These are phyloP conservation scores for Podospora pseudocomata DNA, from an alignment of 495 filamentous ascomycete genomes.

Conservation along the genomic window DNA sequence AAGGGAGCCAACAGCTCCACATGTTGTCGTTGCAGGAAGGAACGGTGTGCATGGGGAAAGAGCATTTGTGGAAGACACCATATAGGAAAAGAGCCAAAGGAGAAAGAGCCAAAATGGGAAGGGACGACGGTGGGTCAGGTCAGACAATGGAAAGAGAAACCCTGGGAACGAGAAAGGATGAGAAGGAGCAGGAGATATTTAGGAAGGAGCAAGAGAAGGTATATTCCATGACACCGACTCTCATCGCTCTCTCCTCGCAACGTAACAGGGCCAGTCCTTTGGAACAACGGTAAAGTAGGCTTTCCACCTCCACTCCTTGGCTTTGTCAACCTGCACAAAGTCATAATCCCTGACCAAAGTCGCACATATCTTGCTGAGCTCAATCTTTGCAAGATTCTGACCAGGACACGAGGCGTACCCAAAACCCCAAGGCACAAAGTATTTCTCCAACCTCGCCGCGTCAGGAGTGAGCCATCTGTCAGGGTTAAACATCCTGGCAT, in stretches of 20 bases:
- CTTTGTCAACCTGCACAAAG: constrained; percentile 40
- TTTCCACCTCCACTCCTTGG: constrained; percentile 42
- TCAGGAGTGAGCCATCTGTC: constrained; percentile 40
- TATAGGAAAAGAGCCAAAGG: too few species aligned
- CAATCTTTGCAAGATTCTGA: constrained; percentile 43
- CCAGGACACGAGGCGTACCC: constrained; percentile 47
- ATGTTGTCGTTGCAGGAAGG: too few species aligned
- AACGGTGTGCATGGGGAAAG: too few species aligned
- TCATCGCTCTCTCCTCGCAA: constrained; percentile 9
- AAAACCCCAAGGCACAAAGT: constrained; percentile 39
- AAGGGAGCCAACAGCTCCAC: too few species aligned
- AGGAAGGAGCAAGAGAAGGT: too few species aligned
- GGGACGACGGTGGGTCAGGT: too few species aligned
- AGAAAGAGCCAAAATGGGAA: too few species aligned
- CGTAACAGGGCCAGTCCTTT: constrained; percentile 39
- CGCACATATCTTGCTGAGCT: constrained; percentile 45
- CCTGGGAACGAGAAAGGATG: too few species aligned
- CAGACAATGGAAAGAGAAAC: too few species aligned
- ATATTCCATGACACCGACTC: too few species aligned
- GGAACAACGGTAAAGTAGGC: constrained; percentile 40
- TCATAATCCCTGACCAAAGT: constrained; percentile 46
- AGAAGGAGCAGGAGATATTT: too few species aligned
- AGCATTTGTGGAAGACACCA: too few species aligned
- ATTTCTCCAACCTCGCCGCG: constrained; percentile 31
- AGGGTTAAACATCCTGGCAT: constrained; percentile 40